A percentile compares a stretch with the other conserved stretches of the same genome.
phyloP scores from a whole-genome alignment of 208 protist genomes.

The Porcisia deanei region DNA sequence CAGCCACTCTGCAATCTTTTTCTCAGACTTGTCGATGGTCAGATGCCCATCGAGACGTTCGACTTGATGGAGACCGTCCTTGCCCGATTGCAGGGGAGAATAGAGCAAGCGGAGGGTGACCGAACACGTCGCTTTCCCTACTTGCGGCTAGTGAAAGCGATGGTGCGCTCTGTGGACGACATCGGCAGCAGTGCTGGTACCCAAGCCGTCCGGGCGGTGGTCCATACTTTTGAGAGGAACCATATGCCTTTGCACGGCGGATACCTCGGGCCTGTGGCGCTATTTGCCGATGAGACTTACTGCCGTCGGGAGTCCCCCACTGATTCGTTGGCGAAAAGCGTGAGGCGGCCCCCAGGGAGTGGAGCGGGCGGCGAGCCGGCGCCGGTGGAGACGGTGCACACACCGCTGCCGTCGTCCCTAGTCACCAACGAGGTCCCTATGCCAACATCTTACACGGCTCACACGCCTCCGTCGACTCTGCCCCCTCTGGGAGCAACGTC shows the following conservation, averaged over 20 bases:
- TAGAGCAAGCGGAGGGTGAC: conserved; percentile 51
- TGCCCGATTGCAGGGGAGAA: conserved; percentile 22
- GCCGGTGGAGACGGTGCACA: neutral
- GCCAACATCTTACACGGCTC: conserved; percentile 16
- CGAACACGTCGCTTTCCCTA: conserved; percentile 56
- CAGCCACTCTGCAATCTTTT: conserved; percentile 78
- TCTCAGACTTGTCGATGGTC: conserved; percentile 55
- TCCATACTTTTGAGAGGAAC: conserved; percentile 65
- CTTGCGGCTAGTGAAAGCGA: conserved; percentile 40
- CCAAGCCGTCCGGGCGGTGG: conserved; percentile 51
- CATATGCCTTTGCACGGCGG: conserved; percentile 46
- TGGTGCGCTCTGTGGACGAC: conserved; percentile 52
- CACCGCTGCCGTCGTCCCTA: conserved; percentile 12
- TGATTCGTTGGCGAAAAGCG: neutral
- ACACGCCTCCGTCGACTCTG: conserved; percentile 15
- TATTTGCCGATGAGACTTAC: conserved; percentile 62
- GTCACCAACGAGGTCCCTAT: conserved; percentile 16
- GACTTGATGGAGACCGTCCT: conserved; percentile 41
- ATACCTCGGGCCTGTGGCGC: conserved; percentile 32
- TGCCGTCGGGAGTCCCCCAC: conserved; percentile 15
- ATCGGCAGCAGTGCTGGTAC: conserved; percentile 46
- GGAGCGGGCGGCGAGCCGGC: neutral
- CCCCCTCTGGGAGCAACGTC: conserved; percentile 50
- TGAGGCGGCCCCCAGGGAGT: neutral
- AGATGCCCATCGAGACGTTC: conserved; percentile 48